These are phyloP conservation scores for Pythium vanterpoolii DNA, from an alignment of 352 stramenopile genomes.

Conservation along the genomic window DNA sequence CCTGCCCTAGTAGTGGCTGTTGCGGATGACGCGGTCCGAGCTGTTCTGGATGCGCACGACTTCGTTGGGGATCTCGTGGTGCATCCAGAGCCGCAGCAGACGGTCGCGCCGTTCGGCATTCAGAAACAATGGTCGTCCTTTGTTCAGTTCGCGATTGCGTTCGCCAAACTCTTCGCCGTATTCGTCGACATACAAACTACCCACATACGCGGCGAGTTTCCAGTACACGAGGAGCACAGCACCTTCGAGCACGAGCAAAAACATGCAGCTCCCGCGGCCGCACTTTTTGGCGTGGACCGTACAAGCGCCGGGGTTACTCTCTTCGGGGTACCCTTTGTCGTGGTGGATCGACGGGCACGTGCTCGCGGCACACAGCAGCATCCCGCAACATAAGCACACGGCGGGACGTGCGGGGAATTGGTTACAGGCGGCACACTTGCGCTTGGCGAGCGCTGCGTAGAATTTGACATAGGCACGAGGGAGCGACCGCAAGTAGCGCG, in stretches of 20 bases:
- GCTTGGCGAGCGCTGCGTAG: constrained; percentile 81
- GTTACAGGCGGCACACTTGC: constrained; percentile 66
- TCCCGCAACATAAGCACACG: constrained; percentile 82
- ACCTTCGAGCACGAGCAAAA: constrained; percentile 79
- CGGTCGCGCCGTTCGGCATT: constrained; percentile 68
- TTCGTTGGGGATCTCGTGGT: constrained; percentile 83
- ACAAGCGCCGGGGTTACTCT: constrained; percentile 78
- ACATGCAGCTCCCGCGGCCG: constrained; percentile 76
- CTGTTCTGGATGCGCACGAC: constrained; percentile 88
- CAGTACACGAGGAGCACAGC: constrained; percentile 84
- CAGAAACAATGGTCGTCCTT: constrained; percentile 77
- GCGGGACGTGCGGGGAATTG: constrained; percentile 79
- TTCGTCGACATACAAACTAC: constrained; percentile 84
- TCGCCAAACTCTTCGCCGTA: constrained; percentile 88
- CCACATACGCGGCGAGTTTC: constrained; percentile 81
- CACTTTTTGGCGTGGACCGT: constrained; percentile 86
- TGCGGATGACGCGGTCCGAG: constrained; percentile 84
- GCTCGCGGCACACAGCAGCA: constrained; percentile 75
- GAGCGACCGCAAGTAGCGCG: constrained; percentile 64
- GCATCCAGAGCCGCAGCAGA: constrained; percentile 70
- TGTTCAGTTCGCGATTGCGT: constrained; percentile 75
- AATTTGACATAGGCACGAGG: constrained; percentile 81
- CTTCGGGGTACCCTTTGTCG: constrained; percentile 74
- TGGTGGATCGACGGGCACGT: constrained; percentile 72
- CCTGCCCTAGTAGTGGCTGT: constrained; percentile 76